Evolutionary conservation across 192 early-diverging fungal genomes (phyloP).

Genomic region (Umbelopsis vinacea): DNA sequence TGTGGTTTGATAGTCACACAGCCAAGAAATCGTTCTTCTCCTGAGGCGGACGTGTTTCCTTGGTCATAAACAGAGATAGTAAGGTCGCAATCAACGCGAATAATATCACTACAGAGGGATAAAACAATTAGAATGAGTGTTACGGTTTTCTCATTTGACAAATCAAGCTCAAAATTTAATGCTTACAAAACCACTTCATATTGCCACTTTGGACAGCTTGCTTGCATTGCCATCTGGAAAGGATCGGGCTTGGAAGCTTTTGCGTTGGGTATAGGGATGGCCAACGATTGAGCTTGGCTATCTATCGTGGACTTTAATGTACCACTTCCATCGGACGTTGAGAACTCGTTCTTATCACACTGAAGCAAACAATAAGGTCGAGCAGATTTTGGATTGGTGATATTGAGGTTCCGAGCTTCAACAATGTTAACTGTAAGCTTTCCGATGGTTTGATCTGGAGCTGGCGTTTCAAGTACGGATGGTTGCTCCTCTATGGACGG

Average conservation of each 20-base stretch:
- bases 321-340: slow-evolving; percentile 35
- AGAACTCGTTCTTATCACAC: slow-evolving; percentile 45
- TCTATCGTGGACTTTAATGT: neutral
- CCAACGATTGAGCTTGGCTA: neutral
- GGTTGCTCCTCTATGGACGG: slow-evolving; percentile 7
- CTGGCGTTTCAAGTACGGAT: slow-evolving; percentile 7
- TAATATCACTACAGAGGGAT: slow-evolving; percentile 42
- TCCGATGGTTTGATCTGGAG: slow-evolving; percentile 28
- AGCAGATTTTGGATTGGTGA: slow-evolving; percentile 39
- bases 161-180: neutral
- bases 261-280: slow-evolving; percentile 14
- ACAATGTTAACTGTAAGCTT: slow-evolving; percentile 37
- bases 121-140: slow-evolving; percentile 14
- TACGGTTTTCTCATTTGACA: neutral
- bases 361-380: slow-evolving; percentile 45
- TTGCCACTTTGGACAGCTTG: slow-evolving; percentile 51
- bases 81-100: slow-evolving; percentile 39
- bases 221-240: slow-evolving; percentile 42
- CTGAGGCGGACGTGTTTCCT: slow-evolving; percentile 31
- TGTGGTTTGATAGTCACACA: slow-evolving; percentile 48
- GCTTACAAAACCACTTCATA: slow-evolving; percentile 46
- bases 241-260: slow-evolving; percentile 28
- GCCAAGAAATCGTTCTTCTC: slow-evolving; percentile 47
- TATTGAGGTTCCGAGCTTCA: slow-evolving; percentile 45
- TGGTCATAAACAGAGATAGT: slow-evolving; percentile 46